Conservation (phyloP, 2,329 filamentous ascomycete species). For the Arachnomyces sp. region DNA sequence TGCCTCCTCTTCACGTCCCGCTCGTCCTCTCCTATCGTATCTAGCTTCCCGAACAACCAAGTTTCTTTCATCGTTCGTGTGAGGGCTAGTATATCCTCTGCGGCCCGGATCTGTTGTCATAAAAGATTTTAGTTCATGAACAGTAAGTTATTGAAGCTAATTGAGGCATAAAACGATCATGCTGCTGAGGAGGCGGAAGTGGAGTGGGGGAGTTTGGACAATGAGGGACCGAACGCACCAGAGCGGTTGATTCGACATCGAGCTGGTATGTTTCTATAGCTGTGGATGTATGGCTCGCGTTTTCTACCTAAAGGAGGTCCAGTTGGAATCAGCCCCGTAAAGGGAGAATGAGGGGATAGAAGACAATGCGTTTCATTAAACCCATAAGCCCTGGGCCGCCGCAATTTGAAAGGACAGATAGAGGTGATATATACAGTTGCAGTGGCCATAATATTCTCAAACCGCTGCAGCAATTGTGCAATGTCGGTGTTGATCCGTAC, state of each 20-base stretch:
- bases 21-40: slow-evolving; percentile 45
- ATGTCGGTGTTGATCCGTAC: slow-evolving; percentile 40
- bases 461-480: slow-evolving; percentile 44
- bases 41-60: slow-evolving; percentile 59
- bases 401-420: background rate
- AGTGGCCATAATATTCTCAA: slow-evolving; percentile 49
- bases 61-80: slow-evolving; percentile 58
- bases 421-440: slow-evolving; percentile 37
- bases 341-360: background rate
- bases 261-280: slow-evolving; percentile 53
- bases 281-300: slow-evolving; percentile 47
- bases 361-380: no score
- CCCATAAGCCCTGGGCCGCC: background rate
- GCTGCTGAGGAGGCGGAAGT: background rate
- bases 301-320: slow-evolving; percentile 34
- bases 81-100: slow-evolving; percentile 55
- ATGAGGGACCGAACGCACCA: slow-evolving; percentile 36
- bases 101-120: slow-evolving; percentile 46
- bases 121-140: background rate
- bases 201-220: background rate
- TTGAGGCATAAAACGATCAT: background rate
- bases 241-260: slow-evolving; percentile 50
- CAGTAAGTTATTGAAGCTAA: no score
- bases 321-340: slow-evolving; percentile 1
- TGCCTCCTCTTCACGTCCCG: slow-evolving; percentile 33